A percentile compares a stretch with the other conserved stretches of the same genome.
phyloP scores from a whole-genome alignment of 2,329 filamentous ascomycete genomes.

The Aspergillus fijiensis region DNA sequence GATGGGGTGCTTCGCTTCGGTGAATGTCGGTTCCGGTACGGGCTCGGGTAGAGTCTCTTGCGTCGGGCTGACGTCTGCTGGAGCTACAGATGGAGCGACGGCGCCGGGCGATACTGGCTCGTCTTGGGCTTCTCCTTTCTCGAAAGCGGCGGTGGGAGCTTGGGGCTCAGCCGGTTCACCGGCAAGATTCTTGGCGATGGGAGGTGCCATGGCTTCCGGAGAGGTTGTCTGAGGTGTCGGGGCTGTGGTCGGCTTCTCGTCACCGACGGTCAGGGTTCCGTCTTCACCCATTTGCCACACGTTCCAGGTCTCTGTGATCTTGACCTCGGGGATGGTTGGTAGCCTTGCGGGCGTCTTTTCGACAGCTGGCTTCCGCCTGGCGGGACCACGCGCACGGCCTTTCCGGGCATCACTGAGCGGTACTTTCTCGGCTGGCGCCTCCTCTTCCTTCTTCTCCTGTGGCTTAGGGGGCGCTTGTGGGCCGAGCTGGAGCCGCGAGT shows the following conservation, averaged over 20 bases:
- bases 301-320: slow-evolving; percentile 41
- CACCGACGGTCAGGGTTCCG: slow-evolving; percentile 35
- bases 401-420: slow-evolving; percentile 90
- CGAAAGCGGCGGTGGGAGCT: slow-evolving; percentile 4
- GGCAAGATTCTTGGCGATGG: slow-evolving; percentile 34
- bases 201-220: slow-evolving; percentile 28
- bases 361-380: slow-evolving; percentile 66
- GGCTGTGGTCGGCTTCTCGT: slow-evolving; percentile 14
- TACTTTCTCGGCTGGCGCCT: slow-evolving; percentile 66
- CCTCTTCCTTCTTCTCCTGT: slow-evolving; percentile 63
- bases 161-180: slow-evolving; percentile 37
- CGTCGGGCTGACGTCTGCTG: neutral
- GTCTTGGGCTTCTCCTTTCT: slow-evolving; percentile 10
- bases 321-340: slow-evolving; percentile 38
- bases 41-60: neutral
- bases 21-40: slow-evolving; percentile 5
- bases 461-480: slow-evolving; percentile 72
- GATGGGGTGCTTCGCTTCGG: slow-evolving; percentile 7
- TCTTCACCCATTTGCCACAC: slow-evolving; percentile 40
- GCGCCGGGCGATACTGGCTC: slow-evolving; percentile 8
- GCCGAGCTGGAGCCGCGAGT: slow-evolving; percentile 82
- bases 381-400: slow-evolving; percentile 82
- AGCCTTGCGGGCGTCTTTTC: slow-evolving; percentile 54
- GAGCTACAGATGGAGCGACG: neutral
- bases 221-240: slow-evolving; percentile 14